Conservation (phyloP, 352 stramenopile genomes). For the Blastocystis hominis region DNA sequence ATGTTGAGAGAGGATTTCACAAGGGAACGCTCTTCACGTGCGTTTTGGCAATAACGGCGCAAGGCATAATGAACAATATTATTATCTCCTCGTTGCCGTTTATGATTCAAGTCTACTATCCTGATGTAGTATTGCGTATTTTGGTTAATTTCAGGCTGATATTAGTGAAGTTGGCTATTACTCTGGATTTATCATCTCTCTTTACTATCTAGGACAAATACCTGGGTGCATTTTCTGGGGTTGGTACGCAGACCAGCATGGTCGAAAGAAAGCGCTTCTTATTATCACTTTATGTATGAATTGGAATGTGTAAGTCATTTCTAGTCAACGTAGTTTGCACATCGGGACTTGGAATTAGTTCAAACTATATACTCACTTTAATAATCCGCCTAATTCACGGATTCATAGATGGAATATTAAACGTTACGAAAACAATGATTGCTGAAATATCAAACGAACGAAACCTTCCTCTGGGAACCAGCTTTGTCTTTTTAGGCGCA, state of each 20-base stretch:
- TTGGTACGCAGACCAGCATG: conserved; percentile 26
- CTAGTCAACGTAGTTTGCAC: neutral
- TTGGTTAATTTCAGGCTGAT: neutral
- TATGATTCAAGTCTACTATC: neutral
- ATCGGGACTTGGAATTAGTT: neutral
- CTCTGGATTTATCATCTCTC: neutral
- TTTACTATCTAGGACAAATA: conserved; percentile 33
- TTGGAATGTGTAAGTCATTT: neutral
- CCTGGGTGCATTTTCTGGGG: conserved; percentile 43
- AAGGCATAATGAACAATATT: neutral
- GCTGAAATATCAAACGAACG: neutral
- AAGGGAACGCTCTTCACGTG: neutral
- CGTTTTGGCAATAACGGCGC: neutral
- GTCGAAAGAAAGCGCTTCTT: neutral
- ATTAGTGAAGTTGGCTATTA: conserved; percentile 52
- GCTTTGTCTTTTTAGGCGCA: neutral
- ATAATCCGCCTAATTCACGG: neutral
- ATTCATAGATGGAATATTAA: neutral
- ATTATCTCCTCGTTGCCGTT: conserved; percentile 3
- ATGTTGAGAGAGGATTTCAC: conserved; percentile 38
- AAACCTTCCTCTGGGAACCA: neutral
- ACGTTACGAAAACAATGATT: conserved; percentile 14
- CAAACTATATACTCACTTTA: conserved; percentile 21
- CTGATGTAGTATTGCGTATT: neutral
- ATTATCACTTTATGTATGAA: neutral